These are phyloP conservation scores for Cyclocybe aegerita DNA, from an alignment of 768 basidiomycete genomes.

Conservation along the genomic window DNA sequence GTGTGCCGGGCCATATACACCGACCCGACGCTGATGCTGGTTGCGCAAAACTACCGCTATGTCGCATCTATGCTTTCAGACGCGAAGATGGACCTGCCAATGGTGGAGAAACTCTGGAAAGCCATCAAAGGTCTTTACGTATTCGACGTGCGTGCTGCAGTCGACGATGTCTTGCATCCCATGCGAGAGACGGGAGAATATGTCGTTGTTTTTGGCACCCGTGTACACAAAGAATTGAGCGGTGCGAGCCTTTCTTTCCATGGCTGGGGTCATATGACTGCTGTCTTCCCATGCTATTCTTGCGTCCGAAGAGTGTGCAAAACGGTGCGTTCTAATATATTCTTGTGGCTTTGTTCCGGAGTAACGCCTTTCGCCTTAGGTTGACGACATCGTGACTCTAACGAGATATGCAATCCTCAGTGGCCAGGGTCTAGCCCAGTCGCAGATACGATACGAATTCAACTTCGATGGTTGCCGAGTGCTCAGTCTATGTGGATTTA, in stretches of 20 bases:
- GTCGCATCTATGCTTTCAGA: slow-evolving; percentile 25
- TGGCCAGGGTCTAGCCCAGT: slow-evolving; percentile 10
- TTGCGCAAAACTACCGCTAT: slow-evolving; percentile 30
- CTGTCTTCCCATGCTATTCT: slow-evolving; percentile 16
- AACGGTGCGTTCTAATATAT: slow-evolving; percentile 5
- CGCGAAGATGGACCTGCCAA: slow-evolving; percentile 26
- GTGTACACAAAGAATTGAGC: slow-evolving; percentile 14
- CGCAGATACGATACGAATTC: slow-evolving; percentile 10
- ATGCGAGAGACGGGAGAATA: slow-evolving; percentile 12
- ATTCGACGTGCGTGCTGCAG: slow-evolving; percentile 25
- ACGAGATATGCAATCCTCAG: slow-evolving; percentile 14
- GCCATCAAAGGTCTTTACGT: slow-evolving; percentile 23
- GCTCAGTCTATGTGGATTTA: slow-evolving; percentile 14
- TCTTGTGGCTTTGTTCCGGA: neutral
- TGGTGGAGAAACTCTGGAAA: slow-evolving; percentile 33
- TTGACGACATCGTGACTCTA: slow-evolving; percentile 16
- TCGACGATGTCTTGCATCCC: slow-evolving; percentile 16
- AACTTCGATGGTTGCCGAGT: slow-evolving; percentile 6
- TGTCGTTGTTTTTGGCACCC: slow-evolving; percentile 13
- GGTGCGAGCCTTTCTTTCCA: slow-evolving; percentile 10
- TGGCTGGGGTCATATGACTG: slow-evolving; percentile 20
- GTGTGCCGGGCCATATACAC: slow-evolving; percentile 35
- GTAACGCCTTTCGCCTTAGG: slow-evolving; percentile 3
- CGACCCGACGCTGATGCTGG: slow-evolving; percentile 35
- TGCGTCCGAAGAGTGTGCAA: slow-evolving; percentile 13